Base-by-base conservation (phyloP, 192 early-diverging fungal species). In the Coemansia sp. region DNA sequence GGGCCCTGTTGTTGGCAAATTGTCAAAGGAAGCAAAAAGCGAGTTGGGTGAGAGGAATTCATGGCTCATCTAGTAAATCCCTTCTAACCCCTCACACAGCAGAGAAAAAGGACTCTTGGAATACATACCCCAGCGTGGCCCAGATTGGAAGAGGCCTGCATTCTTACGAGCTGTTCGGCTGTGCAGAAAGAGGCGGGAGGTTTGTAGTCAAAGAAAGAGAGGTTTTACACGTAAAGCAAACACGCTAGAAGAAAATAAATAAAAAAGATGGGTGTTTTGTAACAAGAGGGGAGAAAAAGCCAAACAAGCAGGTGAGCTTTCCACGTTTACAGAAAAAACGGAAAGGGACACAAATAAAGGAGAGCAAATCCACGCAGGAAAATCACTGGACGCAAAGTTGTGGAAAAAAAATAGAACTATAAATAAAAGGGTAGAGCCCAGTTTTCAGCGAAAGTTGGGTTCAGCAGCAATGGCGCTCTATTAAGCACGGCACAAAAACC, bases 91-190 rank as follows among this genome's bases (percentile, higher is more conserved):
- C n/a, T 29, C 29, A 2, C 29, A 1, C 29, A 29, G 23, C 1
- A 52, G 36, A 63, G 38, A 63, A 41, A 53, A 34, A 45, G 17
- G 42, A 45, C 14, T 13, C 42, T 5, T 4, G 38, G 17, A 56
- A 34, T 56, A 56, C 54, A 17, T 56, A 56, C 54, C 54, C 54
- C 54, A 56, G 54, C 32, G 15, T 56, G 54, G n/a, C 54, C 54
- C 22, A 56, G 54, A 56, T 56, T 56, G 15, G 54, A 34, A 11
- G 54, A 56, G 17, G 54, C 54, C 54, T 56, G 54, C 54, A 56
- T 56, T 56, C 19, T 50, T 46, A 14, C 13, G n/a, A 17, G n/a
- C 5, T 46, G 43, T 17, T 29, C 29, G 29, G 29, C 29, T 29
- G 29, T 29, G 29, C 29, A 29, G 3, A 29, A 29, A 29, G 29